phyloP scores from a whole-genome alignment of 2,329 filamentous ascomycete species.

The Akanthomyces uredinophilus region DNA sequence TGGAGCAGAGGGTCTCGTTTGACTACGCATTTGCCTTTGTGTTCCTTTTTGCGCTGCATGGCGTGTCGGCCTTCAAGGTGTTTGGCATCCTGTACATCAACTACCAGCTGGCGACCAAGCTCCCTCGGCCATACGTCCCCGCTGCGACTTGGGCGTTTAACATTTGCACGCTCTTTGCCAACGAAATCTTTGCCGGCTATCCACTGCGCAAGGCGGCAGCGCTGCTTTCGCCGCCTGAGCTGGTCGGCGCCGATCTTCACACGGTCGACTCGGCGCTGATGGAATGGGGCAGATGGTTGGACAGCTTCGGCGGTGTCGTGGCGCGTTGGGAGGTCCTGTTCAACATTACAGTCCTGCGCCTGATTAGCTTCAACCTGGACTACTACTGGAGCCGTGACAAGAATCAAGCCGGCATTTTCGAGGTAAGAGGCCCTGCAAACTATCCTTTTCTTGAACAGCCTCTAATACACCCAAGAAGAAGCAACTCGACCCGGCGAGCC shows the following conservation, averaged over 20 bases:
- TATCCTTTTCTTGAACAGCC: conserved; percentile 13
- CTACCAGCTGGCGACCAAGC: conserved; percentile 66
- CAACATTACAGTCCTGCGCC: conserved; percentile 85
- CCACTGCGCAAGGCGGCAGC: conserved; percentile 58
- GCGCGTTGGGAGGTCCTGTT: conserved; percentile 95
- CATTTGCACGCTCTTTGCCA: conserved; percentile 77
- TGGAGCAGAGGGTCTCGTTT: conserved; percentile 70
- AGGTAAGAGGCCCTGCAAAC: conserved; percentile 57
- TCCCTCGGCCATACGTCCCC: conserved; percentile 69
- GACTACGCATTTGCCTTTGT: conserved; percentile 77
- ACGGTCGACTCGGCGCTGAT: conserved; percentile 35
- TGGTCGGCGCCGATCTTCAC: conserved; percentile 29
- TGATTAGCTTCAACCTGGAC: conserved; percentile 96
- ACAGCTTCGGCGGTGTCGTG: conserved; percentile 77
- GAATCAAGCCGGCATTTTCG: conserved; percentile 60
- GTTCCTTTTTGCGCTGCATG: conserved; percentile 76
- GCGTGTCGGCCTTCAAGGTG: conserved; percentile 79
- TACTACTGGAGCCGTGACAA: conserved; percentile 85
- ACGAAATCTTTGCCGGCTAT: conserved; percentile 80
- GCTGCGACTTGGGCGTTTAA: conserved; percentile 86
- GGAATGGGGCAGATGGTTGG: conserved; percentile 66
- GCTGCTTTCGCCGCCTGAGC: conserved; percentile 37
- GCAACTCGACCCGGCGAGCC: conserved; percentile 78
- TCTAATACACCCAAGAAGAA: conserved; percentile 88
- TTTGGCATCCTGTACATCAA: conserved; percentile 75